Conservation (phyloP, 2,329 filamentous ascomycete genomes). For the Pseudohalonectria lignicola region DNA sequence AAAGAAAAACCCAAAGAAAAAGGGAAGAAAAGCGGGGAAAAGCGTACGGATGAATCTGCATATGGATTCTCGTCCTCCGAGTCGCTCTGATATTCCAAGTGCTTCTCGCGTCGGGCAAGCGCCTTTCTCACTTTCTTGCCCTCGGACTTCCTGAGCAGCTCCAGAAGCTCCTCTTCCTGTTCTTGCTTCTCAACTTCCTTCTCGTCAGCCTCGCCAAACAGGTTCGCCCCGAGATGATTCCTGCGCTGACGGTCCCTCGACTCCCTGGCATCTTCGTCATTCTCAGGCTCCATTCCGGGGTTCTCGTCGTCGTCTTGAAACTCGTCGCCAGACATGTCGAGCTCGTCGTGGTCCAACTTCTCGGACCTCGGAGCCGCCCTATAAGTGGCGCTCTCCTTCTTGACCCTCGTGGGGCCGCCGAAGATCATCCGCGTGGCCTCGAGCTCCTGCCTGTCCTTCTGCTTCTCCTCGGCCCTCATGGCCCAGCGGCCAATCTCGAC, state of each 20-base stretch:
- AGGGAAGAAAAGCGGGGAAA: no score
- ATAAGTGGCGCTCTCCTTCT: slow-evolving; percentile 57
- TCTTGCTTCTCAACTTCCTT: slow-evolving; percentile 64
- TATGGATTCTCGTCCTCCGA: slow-evolving; percentile 27
- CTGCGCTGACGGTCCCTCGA: slow-evolving; percentile 62
- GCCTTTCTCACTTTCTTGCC: slow-evolving; percentile 73
- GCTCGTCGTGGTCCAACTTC: slow-evolving; percentile 58
- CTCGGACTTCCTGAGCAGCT: slow-evolving; percentile 57
- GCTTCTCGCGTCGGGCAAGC: slow-evolving; percentile 74
- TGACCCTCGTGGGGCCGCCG: slow-evolving; percentile 47
- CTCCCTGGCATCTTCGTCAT: slow-evolving; percentile 71
- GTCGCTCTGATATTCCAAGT: slow-evolving; percentile 72
- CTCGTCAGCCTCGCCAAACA: slow-evolving; percentile 64
- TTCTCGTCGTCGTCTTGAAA: slow-evolving; percentile 88
- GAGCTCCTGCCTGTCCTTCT: slow-evolving; percentile 46
- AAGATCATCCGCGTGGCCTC: slow-evolving; percentile 41
- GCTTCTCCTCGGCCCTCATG: slow-evolving; percentile 54
- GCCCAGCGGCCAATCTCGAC: slow-evolving; percentile 71
- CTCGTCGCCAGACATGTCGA: slow-evolving; percentile 57
- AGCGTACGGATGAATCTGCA: slow-evolving; percentile 20
- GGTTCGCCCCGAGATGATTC: slow-evolving; percentile 77
- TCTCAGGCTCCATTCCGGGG: slow-evolving; percentile 61
- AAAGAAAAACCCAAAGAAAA: no score
- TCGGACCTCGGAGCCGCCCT: slow-evolving; percentile 50
- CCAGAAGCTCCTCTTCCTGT: slow-evolving; percentile 55